Evolutionary conservation across 495 filamentous ascomycete genomes (phyloP).

Genomic region (Xylaria curta): DNA sequence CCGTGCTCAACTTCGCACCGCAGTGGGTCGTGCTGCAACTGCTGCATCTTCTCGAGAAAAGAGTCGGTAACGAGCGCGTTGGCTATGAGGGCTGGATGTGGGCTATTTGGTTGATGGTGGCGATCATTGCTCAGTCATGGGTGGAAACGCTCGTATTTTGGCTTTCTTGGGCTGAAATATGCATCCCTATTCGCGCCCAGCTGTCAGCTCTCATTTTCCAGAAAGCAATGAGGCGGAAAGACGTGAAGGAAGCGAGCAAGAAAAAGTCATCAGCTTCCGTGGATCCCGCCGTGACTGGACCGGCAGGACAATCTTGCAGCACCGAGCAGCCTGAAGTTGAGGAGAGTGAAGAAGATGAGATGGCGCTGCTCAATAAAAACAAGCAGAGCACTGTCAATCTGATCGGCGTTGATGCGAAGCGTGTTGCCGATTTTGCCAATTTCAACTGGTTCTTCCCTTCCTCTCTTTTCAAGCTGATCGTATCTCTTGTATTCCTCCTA

Average conservation of each 20-base stretch:
- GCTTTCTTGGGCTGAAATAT: slow-evolving; percentile 67
- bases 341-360: slow-evolving; percentile 55
- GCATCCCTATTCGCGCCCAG: slow-evolving; percentile 70
- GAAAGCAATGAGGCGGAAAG: slow-evolving; percentile 80
- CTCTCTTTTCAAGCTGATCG: slow-evolving; percentile 64
- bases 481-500: slow-evolving; percentile 69
- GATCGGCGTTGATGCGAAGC: slow-evolving; percentile 76
- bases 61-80: slow-evolving; percentile 47
- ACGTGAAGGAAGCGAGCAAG: slow-evolving; percentile 66
- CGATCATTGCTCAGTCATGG: slow-evolving; percentile 62
- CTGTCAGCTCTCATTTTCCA: slow-evolving; percentile 76
- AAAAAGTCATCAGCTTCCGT: slow-evolving; percentile 37
- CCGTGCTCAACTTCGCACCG: slow-evolving; percentile 69
- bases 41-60: slow-evolving; percentile 66
- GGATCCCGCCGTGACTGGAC: slow-evolving; percentile 35
- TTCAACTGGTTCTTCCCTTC: slow-evolving; percentile 71
- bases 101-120: slow-evolving; percentile 66
- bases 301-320: slow-evolving; percentile 34
- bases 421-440: slow-evolving; percentile 72
- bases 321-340: slow-evolving; percentile 34
- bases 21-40: slow-evolving; percentile 73
- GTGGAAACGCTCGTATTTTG: slow-evolving; percentile 69
- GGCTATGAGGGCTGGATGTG: slow-evolving; percentile 67
- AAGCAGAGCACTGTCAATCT: slow-evolving; percentile 83
- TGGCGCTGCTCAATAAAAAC: slow-evolving; percentile 59